Conservation (phyloP, 1,139 yeast species). For the Blastobotrys persicus region DNA sequence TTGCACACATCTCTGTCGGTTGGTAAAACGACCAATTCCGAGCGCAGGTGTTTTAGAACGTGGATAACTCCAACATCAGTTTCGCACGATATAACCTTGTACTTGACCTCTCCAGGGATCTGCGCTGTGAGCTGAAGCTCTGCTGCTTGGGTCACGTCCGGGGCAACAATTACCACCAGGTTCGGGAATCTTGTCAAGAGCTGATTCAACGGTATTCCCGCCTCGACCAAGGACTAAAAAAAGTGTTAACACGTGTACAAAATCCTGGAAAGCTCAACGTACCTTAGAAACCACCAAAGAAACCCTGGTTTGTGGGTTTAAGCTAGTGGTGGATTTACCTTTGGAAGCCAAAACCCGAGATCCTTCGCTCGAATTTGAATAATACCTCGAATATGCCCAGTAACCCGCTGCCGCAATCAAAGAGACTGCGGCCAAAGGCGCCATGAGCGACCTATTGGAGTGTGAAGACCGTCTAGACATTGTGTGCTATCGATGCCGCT, state of each 20-base stretch:
- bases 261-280: constrained; percentile 3
- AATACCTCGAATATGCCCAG: constrained; percentile 10
- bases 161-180: constrained; percentile 30
- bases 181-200: constrained; percentile 27
- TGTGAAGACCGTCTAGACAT: constrained; percentile 6
- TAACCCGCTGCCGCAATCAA: constrained; percentile 14
- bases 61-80: constrained; percentile 34
- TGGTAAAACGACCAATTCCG: constrained; percentile 32
- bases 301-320: constrained; percentile 17
- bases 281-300: constrained; percentile 25
- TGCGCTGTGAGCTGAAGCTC: constrained; percentile 24
- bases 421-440: constrained; percentile 11
- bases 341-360: background rate
- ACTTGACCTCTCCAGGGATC: constrained; percentile 23
- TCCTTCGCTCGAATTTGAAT: background rate
- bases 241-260: constrained; percentile 1
- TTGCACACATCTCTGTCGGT: constrained; percentile 23
- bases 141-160: constrained; percentile 23
- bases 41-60: constrained; percentile 34
- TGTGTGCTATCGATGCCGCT: background rate
- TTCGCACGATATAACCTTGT: constrained; percentile 34
- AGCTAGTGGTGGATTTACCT: background rate
- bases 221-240: constrained; percentile 20
- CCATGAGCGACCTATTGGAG: background rate
- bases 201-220: constrained; percentile 27